phyloP scores from a whole-genome alignment of 768 basidiomycete genomes.

The Pleurotus salmoneostramineus region DNA sequence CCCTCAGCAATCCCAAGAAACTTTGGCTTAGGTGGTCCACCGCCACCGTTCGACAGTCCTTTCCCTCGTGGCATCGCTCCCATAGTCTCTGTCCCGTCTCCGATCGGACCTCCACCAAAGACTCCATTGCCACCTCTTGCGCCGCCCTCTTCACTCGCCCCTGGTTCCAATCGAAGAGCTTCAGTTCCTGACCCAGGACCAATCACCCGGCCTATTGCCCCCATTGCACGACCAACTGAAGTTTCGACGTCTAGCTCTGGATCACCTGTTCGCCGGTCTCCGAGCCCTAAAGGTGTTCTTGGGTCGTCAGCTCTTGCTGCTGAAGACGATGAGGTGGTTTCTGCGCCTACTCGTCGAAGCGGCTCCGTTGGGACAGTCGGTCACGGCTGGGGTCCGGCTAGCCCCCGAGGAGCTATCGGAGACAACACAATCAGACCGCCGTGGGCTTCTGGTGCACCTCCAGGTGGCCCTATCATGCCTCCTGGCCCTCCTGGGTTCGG shows the following conservation, averaged over 20 bases:
- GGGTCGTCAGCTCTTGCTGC: slow-evolving; percentile 77
- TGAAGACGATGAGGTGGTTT: slow-evolving; percentile 78
- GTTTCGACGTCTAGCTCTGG: slow-evolving; percentile 57
- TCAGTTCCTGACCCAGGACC: slow-evolving; percentile 50
- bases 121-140: slow-evolving; percentile 20
- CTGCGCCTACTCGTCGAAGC: slow-evolving; percentile 34
- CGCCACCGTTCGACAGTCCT: slow-evolving; percentile 49
- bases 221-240: slow-evolving; percentile 59
- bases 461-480: slow-evolving; percentile 26
- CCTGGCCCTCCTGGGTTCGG: slow-evolving; percentile 14
- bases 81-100: slow-evolving; percentile 33
- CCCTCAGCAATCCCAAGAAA: slow-evolving; percentile 52
- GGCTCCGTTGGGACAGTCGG: slow-evolving; percentile 34
- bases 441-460: slow-evolving; percentile 37
- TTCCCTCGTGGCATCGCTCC: slow-evolving; percentile 39
- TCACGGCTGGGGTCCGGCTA: slow-evolving; percentile 47
- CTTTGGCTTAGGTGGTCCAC: slow-evolving; percentile 36
- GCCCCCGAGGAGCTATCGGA: slow-evolving; percentile 38
- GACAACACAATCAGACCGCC: slow-evolving; percentile 34
- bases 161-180: slow-evolving; percentile 16
- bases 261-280: slow-evolving; percentile 46
- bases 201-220: slow-evolving; percentile 59
- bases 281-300: slow-evolving; percentile 61
- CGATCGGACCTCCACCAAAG: slow-evolving; percentile 57
- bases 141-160: slow-evolving; percentile 24